These are phyloP conservation scores for Cryptococcus wingfieldii DNA, from an alignment of 1,284 basidiomycete genomes.

Conservation along the genomic window DNA sequence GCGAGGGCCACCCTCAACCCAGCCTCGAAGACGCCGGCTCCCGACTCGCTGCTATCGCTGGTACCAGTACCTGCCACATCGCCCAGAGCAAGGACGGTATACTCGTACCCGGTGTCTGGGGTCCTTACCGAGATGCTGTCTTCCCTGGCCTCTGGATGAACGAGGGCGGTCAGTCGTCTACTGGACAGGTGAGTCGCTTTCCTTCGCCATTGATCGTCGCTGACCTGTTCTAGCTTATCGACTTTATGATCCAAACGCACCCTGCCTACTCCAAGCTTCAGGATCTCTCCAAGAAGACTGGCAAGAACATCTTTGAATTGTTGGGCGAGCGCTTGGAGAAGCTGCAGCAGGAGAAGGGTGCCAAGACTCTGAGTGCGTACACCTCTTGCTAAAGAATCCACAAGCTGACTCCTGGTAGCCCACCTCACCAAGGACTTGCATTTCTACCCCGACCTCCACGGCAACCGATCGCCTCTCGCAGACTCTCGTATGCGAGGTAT, in stretches of 20 bases:
- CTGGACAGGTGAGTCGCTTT: slow-evolving; percentile 66
- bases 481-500: slow-evolving; percentile 90
- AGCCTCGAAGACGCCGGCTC: slow-evolving; percentile 69
- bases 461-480: slow-evolving; percentile 93
- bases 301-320: slow-evolving; percentile 55
- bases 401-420: slow-evolving; percentile 42
- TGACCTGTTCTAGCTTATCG: slow-evolving; percentile 63
- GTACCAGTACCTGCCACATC: slow-evolving; percentile 93
- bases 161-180: slow-evolving; percentile 96
- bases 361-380: slow-evolving; percentile 57
- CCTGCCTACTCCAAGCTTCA: slow-evolving; percentile 71
- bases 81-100: slow-evolving; percentile 76
- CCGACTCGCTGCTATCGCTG: slow-evolving; percentile 86
- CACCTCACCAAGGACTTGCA: slow-evolving; percentile 86
- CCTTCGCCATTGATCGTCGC: background rate
- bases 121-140: slow-evolving; percentile 76
- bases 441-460: slow-evolving; percentile 84
- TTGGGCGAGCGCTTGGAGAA: slow-evolving; percentile 71
- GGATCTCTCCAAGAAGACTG: slow-evolving; percentile 53
- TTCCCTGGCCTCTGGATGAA: slow-evolving; percentile 99
- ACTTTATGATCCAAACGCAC: slow-evolving; percentile 92
- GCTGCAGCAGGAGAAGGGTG: slow-evolving; percentile 58
- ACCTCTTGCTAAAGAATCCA: background rate
- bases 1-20: slow-evolving; percentile 52
- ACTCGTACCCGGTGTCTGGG: slow-evolving; percentile 85